Conservation (phyloP, 2,329 filamentous ascomycete genomes). For the Penicillium italicum region DNA sequence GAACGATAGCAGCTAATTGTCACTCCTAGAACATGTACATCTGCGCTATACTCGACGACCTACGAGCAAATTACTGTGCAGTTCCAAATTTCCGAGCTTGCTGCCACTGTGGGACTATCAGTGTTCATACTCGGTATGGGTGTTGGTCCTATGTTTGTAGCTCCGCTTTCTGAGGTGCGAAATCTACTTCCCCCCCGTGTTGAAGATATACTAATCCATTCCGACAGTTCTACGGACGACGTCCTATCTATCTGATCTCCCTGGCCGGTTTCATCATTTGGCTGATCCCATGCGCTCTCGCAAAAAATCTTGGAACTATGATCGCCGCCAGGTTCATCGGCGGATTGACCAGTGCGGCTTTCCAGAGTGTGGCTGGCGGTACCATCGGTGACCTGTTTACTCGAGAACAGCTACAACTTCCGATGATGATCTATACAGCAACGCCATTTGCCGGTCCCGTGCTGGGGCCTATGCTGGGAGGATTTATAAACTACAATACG, state of each 20-base stretch:
- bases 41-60: background rate
- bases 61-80: background rate
- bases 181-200: too few species aligned
- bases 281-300: constrained; percentile 72
- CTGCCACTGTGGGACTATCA: background rate
- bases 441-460: constrained; percentile 5
- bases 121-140: background rate
- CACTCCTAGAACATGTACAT: too few species aligned
- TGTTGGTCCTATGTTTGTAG: background rate
- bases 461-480: constrained; percentile 47
- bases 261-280: constrained; percentile 71
- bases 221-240: constrained; percentile 76
- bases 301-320: constrained; percentile 70
- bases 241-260: constrained; percentile 71
- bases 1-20: too few species aligned
- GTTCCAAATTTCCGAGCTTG: background rate
- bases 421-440: constrained; percentile 1
- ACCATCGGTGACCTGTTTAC: constrained; percentile 4
- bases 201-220: too few species aligned
- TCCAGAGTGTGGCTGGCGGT: constrained; percentile 65
- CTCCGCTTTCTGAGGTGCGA: background rate
- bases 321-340: constrained; percentile 68
- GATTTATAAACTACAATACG: constrained; percentile 75
- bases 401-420: background rate
- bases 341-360: constrained; percentile 45